Conservation (phyloP, 768 basidiomycete genomes). For the Phanerochaete carnosa region DNA sequence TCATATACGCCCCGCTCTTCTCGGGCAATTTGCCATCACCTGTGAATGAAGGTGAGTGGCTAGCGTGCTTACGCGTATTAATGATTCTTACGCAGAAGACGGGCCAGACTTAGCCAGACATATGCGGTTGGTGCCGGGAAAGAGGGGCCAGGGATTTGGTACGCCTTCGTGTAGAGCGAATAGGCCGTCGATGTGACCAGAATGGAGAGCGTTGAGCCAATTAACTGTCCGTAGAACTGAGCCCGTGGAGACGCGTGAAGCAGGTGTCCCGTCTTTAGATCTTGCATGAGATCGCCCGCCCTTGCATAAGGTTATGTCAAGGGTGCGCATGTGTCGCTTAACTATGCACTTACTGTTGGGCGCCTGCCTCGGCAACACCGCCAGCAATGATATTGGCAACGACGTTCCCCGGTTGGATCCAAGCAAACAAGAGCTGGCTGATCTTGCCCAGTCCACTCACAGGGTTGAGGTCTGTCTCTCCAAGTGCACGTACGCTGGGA, state of each 20-base stretch:
- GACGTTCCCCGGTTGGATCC: slow-evolving; percentile 91
- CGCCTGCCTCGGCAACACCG: slow-evolving; percentile 95
- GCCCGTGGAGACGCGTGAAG: slow-evolving; percentile 87
- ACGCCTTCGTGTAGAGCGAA: slow-evolving; percentile 81
- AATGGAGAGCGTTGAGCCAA: slow-evolving; percentile 87
- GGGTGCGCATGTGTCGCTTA: not conserved
- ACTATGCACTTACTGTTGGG: slow-evolving; percentile 64
- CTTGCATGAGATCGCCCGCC: slow-evolving; percentile 98
- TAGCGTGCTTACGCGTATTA: not conserved
- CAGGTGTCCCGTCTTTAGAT: slow-evolving; percentile 95
- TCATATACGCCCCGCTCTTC: slow-evolving; percentile 75
- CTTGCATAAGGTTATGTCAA: slow-evolving; percentile 33
- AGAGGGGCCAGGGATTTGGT: slow-evolving; percentile 88
- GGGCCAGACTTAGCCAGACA: slow-evolving; percentile 82
- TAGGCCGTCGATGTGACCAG: slow-evolving; percentile 87
- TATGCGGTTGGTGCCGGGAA: slow-evolving; percentile 96
- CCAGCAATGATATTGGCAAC: slow-evolving; percentile 99
- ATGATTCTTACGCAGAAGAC: slow-evolving; percentile 63
- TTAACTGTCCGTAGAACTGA: slow-evolving; percentile 91
- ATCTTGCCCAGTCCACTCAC: slow-evolving; percentile 94
- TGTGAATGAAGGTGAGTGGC: slow-evolving; percentile 33
- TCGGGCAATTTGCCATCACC: slow-evolving; percentile 82
- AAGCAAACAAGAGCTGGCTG: slow-evolving; percentile 90
- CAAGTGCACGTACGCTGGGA: slow-evolving; percentile 84
- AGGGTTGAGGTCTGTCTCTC: slow-evolving; percentile 93